phyloP scores from a whole-genome alignment of 2,329 filamentous ascomycete genomes.

The Fusarium duplospermum region DNA sequence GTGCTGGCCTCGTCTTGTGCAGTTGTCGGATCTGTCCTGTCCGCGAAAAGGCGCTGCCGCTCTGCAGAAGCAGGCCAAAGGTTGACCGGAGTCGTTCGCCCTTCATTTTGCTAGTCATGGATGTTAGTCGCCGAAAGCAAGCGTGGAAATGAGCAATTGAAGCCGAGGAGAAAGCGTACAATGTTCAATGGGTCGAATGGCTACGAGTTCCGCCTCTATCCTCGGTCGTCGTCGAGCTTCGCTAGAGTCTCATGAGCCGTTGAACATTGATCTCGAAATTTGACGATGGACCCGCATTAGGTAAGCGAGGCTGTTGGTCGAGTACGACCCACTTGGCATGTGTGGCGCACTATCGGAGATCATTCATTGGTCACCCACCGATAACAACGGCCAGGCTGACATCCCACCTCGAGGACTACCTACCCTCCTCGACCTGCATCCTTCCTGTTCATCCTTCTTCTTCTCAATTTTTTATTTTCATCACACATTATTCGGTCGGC shows the following conservation, averaged over 20 bases:
- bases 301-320: constrained; percentile 48
- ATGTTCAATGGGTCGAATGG: constrained; percentile 37
- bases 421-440: constrained; percentile 27
- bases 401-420: constrained; percentile 24
- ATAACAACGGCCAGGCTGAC: constrained; percentile 41
- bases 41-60: constrained; percentile 46
- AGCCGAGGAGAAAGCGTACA: constrained; percentile 17
- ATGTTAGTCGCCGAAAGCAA: constrained; percentile 8
- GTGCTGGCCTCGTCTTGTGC: constrained; percentile 54
- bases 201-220: constrained; percentile 33
- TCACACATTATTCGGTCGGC: background rate
- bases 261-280: constrained; percentile 45
- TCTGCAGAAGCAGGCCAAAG: constrained; percentile 47
- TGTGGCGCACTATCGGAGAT: constrained; percentile 31
- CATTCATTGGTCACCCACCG: constrained; percentile 19
- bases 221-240: constrained; percentile 32
- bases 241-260: constrained; percentile 26
- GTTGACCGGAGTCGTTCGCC: constrained; percentile 47
- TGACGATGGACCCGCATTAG: constrained; percentile 42
- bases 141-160: accelerated
- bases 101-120: constrained; percentile 46
- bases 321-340: background rate
- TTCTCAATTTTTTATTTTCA: constrained; percentile 8
- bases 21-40: constrained; percentile 57
- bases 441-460: constrained; percentile 18